phyloP scores from a whole-genome alignment of 305 asterid species.

The Rubia tinctorum region DNA sequence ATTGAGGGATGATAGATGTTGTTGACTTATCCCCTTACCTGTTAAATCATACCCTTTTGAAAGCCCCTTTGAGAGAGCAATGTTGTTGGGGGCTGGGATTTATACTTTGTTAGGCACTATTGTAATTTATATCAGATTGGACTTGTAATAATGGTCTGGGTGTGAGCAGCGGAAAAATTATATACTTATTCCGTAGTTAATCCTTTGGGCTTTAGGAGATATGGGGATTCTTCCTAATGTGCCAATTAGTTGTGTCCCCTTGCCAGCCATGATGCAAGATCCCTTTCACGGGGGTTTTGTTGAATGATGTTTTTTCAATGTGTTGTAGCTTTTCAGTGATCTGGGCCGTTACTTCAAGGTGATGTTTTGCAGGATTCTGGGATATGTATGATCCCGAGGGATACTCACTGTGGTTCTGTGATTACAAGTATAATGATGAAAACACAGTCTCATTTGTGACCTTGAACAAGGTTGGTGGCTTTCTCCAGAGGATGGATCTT shows the following conservation, averaged over 20 bases:
- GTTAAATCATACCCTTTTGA: no score
- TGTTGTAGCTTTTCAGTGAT: background rate
- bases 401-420: conserved; percentile 93
- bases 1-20: no score
- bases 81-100: no score
- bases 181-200: background rate
- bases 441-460: conserved; percentile 81
- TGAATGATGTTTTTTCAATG: background rate
- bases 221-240: background rate
- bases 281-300: background rate
- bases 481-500: conserved; percentile 90
- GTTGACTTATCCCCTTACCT: no score
- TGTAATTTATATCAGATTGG: no score
- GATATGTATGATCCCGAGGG: conserved; percentile 96
- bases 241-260: no score
- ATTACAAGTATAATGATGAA: conserved; percentile 87
- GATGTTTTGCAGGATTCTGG: conserved; percentile 65
- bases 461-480: conserved; percentile 84
- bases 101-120: no score
- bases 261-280: background rate
- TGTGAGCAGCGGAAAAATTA: no score
- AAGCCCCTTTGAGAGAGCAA: no score
- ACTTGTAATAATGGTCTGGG: no score
- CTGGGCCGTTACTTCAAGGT: background rate
- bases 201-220: background rate